Percentiles rank a stretch among this genome's conserved stretches.
Evolutionary conservation across 2,329 filamentous ascomycete species (phyloP).

Genomic region (Calcarisporium arbuscula): DNA sequence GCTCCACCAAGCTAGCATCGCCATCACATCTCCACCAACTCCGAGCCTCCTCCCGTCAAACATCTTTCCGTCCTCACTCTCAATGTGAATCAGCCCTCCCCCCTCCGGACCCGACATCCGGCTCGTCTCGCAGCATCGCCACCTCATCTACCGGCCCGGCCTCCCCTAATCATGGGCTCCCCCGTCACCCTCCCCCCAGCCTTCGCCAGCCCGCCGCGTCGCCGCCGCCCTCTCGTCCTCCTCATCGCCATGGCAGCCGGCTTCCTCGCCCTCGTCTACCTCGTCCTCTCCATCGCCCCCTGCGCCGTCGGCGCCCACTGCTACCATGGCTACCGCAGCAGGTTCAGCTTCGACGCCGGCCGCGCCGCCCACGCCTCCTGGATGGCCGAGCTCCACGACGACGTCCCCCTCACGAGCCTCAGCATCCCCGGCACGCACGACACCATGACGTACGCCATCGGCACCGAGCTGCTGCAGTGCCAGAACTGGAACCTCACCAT

Average conservation of each 20-base stretch:
- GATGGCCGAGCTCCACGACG: conserved; percentile 38
- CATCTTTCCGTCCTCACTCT: too few relatives aligned
- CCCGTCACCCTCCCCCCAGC: conserved; percentile 3
- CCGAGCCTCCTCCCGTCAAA: too few relatives aligned
- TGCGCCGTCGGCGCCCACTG: conserved; percentile 20
- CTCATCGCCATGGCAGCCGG: conserved; percentile 11
- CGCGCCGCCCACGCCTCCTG: conserved; percentile 28
- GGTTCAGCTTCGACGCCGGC: conserved; percentile 36
- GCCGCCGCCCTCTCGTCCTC: conserved; percentile 5
- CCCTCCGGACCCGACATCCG: not conserved
- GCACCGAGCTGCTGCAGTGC: conserved; percentile 32
- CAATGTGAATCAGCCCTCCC: too few relatives aligned
- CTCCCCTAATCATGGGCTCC: too few relatives aligned
- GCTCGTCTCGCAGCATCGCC: too few relatives aligned
- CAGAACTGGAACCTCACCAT: conserved; percentile 39
- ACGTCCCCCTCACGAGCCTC: conserved; percentile 33
- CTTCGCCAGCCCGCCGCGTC: not conserved
- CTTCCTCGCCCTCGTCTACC: conserved; percentile 18
- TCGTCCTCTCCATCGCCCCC: conserved; percentile 20
- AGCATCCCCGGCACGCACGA: conserved; percentile 49
- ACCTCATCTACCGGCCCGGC: too few relatives aligned
- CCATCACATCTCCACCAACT: too few relatives aligned
- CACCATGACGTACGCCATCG: conserved; percentile 41
- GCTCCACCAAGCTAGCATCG: too few relatives aligned
- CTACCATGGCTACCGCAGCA: conserved; percentile 22